Evolutionary conservation across 352 stramenopile genomes (phyloP).

Genomic region (Peronospora belbahrii): DNA sequence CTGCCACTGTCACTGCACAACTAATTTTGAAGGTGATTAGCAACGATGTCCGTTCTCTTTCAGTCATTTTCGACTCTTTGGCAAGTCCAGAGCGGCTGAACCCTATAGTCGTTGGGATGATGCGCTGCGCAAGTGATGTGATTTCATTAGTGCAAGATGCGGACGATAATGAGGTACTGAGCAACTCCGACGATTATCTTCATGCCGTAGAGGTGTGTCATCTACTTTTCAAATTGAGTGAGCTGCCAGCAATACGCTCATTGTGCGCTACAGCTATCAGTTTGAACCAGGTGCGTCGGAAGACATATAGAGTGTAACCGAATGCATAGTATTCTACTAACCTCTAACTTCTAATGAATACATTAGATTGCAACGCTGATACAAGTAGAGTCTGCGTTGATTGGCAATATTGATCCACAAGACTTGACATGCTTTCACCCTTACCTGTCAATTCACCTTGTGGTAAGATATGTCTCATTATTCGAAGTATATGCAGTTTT

Average conservation of each 20-base stretch:
- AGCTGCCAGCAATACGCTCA: constrained; percentile 36
- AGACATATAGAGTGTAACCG: background rate
- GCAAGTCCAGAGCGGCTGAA: constrained; percentile 31
- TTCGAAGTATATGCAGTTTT: too few relatives aligned
- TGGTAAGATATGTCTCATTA: constrained; percentile 48
- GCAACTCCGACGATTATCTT: constrained; percentile 55
- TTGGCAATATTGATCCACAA: constrained; percentile 44
- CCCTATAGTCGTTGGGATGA: constrained; percentile 44
- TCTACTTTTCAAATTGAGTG: constrained; percentile 50
- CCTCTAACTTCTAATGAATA: background rate
- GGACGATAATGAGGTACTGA: constrained; percentile 35
- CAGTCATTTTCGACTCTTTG: constrained; percentile 36
- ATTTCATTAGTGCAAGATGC: constrained; percentile 33
- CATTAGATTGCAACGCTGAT: constrained; percentile 54
- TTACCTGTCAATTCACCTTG: constrained; percentile 55
- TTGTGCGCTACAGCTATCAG: constrained; percentile 54
- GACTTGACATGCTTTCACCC: constrained; percentile 50
- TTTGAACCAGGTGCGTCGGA: constrained; percentile 54
- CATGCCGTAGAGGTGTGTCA: constrained; percentile 54
- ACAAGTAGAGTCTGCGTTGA: constrained; percentile 52
- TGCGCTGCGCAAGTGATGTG: constrained; percentile 49
- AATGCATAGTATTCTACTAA: background rate
- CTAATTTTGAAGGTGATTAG: constrained; percentile 55
- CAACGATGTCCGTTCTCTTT: constrained; percentile 46
- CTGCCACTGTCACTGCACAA: constrained; percentile 41